Evolutionary conservation across 345 rosid species (phyloP).

Genomic region (Dovyalis caffra): DNA sequence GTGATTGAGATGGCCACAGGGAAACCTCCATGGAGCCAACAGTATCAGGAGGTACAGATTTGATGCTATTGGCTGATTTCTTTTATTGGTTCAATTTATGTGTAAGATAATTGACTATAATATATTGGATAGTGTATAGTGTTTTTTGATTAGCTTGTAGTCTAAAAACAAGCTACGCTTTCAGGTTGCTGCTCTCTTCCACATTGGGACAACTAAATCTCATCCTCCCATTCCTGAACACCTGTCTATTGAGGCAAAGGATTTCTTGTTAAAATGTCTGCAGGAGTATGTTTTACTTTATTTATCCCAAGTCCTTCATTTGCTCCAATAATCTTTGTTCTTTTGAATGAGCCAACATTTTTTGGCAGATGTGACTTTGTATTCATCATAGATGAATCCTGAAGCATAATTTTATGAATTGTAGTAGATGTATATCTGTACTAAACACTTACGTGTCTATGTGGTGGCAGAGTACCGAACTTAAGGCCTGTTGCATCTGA

Average conservation of each 20-base stretch:
- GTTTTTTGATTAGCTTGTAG: slow-evolving; percentile 18
- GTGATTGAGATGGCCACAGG: slow-evolving; percentile 40
- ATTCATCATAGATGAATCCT: neutral
- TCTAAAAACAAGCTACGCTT: neutral
- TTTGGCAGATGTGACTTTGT: neutral
- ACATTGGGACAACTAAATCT: slow-evolving; percentile 37
- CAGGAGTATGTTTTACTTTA: slow-evolving; percentile 25
- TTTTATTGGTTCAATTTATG: slow-evolving; percentile 11
- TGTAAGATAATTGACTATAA: neutral
- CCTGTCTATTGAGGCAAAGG: slow-evolving; percentile 31
- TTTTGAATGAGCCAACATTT: neutral
- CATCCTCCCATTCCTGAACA: slow-evolving; percentile 38
- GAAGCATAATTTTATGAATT: neutral
- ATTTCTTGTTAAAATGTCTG: slow-evolving; percentile 32
- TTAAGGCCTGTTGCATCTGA: slow-evolving; percentile 32
- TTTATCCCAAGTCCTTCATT: neutral
- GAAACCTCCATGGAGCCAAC: slow-evolving; percentile 39
- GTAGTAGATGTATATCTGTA: neutral
- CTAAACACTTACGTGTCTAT: neutral
- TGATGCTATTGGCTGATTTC: slow-evolving; percentile 13
- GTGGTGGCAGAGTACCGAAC: slow-evolving; percentile 28
- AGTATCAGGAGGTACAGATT: slow-evolving; percentile 34
- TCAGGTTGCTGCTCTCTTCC: slow-evolving; percentile 40
- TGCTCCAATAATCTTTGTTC: neutral
- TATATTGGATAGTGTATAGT: neutral